phyloP scores from a whole-genome alignment of 208 protist genomes.

The Hexamita inflata region DNA sequence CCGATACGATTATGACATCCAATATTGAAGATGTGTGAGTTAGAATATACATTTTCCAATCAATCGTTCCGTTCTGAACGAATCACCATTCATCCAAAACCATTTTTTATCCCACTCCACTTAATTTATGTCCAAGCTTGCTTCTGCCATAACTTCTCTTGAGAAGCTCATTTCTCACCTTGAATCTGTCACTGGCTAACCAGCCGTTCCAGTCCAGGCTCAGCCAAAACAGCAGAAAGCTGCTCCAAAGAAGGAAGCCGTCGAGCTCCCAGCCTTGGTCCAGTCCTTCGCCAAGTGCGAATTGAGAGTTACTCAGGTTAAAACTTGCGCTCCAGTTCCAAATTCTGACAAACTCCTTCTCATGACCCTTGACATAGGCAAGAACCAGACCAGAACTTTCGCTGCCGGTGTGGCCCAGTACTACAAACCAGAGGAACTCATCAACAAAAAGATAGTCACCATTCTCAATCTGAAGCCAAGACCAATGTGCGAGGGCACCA shows the following conservation, averaged over 20 bases:
- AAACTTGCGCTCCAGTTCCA: not conserved
- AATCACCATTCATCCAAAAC: too few species aligned
- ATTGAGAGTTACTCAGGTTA: constrained; percentile 3
- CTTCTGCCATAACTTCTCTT: too few species aligned
- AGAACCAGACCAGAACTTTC: constrained; percentile 6
- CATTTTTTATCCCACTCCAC: too few species aligned
- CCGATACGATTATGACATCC: too few species aligned
- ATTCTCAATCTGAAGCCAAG: constrained; percentile 26
- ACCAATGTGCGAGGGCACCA: not conserved
- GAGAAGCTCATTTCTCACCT: too few species aligned
- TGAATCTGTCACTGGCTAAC: too few species aligned
- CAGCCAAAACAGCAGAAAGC: not conserved
- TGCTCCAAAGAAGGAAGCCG: not conserved
- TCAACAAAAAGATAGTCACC: constrained; percentile 17
- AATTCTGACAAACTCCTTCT: constrained; percentile 23
- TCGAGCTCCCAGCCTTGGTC: not conserved
- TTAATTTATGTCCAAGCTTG: too few species aligned
- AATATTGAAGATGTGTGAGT: too few species aligned
- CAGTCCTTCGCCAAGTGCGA: constrained; percentile 11
- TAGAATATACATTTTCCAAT: too few species aligned
- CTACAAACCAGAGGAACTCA: constrained; percentile 22
- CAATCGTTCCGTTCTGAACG: too few species aligned
- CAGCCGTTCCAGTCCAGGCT: too few species aligned
- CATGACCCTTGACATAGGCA: not conserved
- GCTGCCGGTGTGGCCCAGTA: not conserved